Percentiles rank a stretch among this genome's conserved stretches.
Evolutionary conservation across 495 filamentous ascomycete genomes (phyloP).

Genomic region (Peziza echinospora): DNA sequence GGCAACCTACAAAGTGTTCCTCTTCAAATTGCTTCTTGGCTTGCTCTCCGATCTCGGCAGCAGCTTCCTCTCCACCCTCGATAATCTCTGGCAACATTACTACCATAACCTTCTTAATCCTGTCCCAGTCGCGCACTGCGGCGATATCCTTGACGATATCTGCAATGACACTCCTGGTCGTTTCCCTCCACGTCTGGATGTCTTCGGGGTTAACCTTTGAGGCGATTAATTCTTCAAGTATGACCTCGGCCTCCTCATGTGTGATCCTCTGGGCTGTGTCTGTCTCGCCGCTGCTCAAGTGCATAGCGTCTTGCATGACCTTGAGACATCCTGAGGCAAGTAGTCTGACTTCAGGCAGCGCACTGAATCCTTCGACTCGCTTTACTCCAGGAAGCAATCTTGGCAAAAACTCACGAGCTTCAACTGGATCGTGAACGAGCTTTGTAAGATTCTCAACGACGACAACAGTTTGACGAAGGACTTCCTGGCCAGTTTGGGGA

Average conservation of each 20-base stretch:
- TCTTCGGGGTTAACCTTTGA: constrained; percentile 4
- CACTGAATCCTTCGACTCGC: constrained; percentile 64
- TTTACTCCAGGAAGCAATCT: constrained; percentile 90
- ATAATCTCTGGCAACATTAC: constrained; percentile 61
- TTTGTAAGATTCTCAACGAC: constrained; percentile 99
- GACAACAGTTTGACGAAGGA: constrained; percentile 81
- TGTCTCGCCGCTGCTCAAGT: constrained; percentile 31
- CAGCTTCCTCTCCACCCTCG: constrained; percentile 40
- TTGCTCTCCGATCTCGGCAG: constrained; percentile 10
- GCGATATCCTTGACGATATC: constrained; percentile 78
- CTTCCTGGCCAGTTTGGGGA: constrained; percentile 77
- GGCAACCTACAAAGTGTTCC: constrained; percentile 9
- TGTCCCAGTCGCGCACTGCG: constrained; percentile 56
- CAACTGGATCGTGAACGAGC: constrained; percentile 89
- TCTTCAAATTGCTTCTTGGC: constrained; percentile 14
- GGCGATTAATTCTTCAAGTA: constrained; percentile 40
- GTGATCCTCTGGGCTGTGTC: constrained; percentile 46
- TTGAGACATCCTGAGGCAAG: constrained; percentile 60
- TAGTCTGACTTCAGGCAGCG: constrained; percentile 83
- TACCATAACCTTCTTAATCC: constrained; percentile 40
- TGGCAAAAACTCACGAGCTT: constrained; percentile 87
- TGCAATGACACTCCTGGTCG: constrained; percentile 50
- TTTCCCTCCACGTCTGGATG: constrained; percentile 20
- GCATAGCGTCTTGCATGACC: constrained; percentile 91
- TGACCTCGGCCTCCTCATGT: constrained; percentile 49